A percentile compares a stretch with the other conserved stretches of the same genome.
Conservation (phyloP, 805 yeast species). For the Myxozyma sirexii region DNA sequence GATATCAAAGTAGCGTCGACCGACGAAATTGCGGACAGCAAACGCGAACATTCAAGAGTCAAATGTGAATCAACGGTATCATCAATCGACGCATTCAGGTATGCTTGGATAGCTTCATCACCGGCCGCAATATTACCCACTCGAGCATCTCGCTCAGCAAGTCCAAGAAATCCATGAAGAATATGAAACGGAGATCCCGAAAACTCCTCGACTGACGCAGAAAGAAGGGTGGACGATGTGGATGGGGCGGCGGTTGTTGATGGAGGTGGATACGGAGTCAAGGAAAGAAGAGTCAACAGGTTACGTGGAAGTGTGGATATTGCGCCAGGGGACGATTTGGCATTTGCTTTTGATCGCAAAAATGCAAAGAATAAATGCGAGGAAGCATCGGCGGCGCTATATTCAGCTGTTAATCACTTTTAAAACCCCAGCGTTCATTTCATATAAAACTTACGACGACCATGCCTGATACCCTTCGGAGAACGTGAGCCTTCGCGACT, state of each 20-base stretch:
- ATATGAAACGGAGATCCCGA: conserved; percentile 2
- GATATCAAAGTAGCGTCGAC: neutral
- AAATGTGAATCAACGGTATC: conserved; percentile 1
- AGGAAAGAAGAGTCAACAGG: conserved; percentile 25
- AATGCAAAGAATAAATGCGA: conserved; percentile 79
- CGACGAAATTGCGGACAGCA: neutral
- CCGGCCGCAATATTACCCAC: neutral
- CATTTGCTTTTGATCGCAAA: conserved; percentile 53
- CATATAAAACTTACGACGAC: conserved; percentile 19
- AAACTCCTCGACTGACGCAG: neutral
- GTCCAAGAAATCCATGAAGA: conserved; percentile 14
- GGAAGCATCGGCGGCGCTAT: conserved; percentile 80
- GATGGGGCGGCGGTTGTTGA: conserved; percentile 6
- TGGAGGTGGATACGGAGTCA: conserved; percentile 25
- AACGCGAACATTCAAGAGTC: conserved; percentile 16
- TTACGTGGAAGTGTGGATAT: conserved; percentile 22
- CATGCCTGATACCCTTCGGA: conserved; percentile 21
- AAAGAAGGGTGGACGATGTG: conserved; percentile 2
- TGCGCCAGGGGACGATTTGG: conserved; percentile 4
- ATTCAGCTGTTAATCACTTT: conserved; percentile 54
- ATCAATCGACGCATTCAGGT: neutral
- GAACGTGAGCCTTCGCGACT: conserved; percentile 1
- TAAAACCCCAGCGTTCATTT: no score
- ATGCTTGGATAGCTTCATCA: conserved; percentile 3
- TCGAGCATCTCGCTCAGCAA: conserved; percentile 3